Base-by-base conservation (phyloP, 768 basidiomycete species). In the Russula vinacea region DNA sequence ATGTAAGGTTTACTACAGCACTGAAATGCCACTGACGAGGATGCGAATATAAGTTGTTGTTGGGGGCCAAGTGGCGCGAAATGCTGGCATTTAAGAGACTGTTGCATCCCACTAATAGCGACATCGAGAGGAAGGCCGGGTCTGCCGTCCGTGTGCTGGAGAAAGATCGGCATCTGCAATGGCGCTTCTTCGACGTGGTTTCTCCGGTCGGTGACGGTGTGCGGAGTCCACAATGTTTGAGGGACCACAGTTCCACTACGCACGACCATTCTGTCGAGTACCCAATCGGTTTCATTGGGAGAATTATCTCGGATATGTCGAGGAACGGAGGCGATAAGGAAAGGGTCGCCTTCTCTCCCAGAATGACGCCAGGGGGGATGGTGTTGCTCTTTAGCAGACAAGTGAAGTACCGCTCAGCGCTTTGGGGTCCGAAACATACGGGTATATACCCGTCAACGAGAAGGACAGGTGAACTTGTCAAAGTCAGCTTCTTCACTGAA, bases 391-490 rank as follows among this genome's bases (percentile, higher is more conserved):
- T 65, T 10, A 57, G n/a, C 4, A 65, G 35, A 3, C 19, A 1
- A 0, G 0, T 10, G 16, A 61, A 22, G 40, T 61, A 52, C 5
- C 37, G 32, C 50, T 65, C 49, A 22, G 64, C 50, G 7, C 1
- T 8, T 19, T 8, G 39, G 14, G 22, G 7, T 0, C 7, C 22
- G 49, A 45, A 65, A 39, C 47, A 24, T 0, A 3, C 33, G 40
- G 64, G 56, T 42, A 61, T n/a, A 14, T 61, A 61, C 8, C 64
- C 59, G 13, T 65, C 64, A 10, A 65, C 55, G 13, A 65, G 64
- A 14, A 61, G 39, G 16, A 45, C 24, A 24, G 29, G 39, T n/a
- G 32, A 22, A 26, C 16, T 2, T 4, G 16, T 29, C 13, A 29
- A 59, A n/a, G 37, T 39, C 7, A 8, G 0, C 4, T 19, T 5